Base-by-base conservation (phyloP, 1,284 basidiomycete species). In the Chalciporus sp. region DNA sequence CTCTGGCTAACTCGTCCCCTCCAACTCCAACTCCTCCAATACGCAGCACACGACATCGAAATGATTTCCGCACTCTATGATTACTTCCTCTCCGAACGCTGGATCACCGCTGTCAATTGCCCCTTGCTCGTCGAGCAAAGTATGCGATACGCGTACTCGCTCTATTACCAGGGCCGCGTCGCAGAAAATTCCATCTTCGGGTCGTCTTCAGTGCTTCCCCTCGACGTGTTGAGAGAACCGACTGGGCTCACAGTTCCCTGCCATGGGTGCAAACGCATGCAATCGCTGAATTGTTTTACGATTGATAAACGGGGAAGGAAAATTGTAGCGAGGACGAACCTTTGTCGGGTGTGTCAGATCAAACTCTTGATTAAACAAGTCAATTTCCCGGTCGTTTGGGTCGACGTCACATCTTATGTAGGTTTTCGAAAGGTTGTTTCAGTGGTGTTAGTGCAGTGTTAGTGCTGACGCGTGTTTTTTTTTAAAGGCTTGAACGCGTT, bases 41-140 rank as follows among this genome's bases (percentile, higher is more conserved):
- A 78, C 48, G 76, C 77, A 1, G 74, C 73, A 2, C 69, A 72
- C 52, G 76, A 78, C 61, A 74, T 78, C 46, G 64, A 71, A 42
- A 69, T 75, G 55, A 72, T 78, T 43, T 67, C 62, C 14, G 59
- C 65, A 3, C 63, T 77, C 11, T 74, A 74, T 62, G 66, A 66
- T 4, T 58, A 70, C 43, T 76, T 77, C 51, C 55, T 58, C 9
- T 28, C 58, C n/a, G 50, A 59, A 8, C 60, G 61, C 0, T 76
- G 71, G 68, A 65, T 77, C 51, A 67, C 62, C 1, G 31, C 49
- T 2, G 6, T 1, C 50, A 60, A 54, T 16, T 54, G 60, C 14
- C 55, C 41, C 23, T 4, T 14, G 0, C 47, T 68, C 27, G 49
- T 63, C 11, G 60, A 63, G 11, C 57, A 68, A 26, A 70, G 67